phyloP scores from a whole-genome alignment of 192 early-diverging fungal genomes.

The Obelidium mucronatum region DNA sequence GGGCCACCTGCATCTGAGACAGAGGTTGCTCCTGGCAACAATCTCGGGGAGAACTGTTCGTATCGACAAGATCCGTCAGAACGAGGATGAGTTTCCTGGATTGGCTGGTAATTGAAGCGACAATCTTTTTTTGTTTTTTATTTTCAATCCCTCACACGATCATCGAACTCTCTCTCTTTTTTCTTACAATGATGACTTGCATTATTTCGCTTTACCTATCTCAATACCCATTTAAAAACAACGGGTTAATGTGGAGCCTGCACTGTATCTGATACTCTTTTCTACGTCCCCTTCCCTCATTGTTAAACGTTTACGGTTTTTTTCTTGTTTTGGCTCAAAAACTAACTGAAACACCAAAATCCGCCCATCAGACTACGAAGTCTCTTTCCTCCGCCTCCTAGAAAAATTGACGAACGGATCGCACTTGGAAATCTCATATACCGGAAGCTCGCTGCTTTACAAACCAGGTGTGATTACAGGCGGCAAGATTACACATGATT shows the following conservation, averaged over 20 bases:
- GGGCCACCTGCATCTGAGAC: constrained; percentile 87
- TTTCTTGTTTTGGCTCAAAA: neutral
- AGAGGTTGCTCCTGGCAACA: constrained; percentile 88
- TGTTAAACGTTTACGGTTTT: neutral
- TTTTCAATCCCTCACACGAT: neutral
- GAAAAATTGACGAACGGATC: constrained; percentile 95
- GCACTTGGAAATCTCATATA: constrained; percentile 91
- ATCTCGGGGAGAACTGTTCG: constrained; percentile 82
- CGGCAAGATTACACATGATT: constrained; percentile 87
- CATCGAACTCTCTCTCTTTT: no score
- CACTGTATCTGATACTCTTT: constrained; percentile 22
- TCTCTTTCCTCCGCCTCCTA: constrained; percentile 85
- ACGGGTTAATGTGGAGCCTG: constrained; percentile 17
- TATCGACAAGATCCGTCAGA: constrained; percentile 87
- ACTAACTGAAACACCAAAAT: neutral
- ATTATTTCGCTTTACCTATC: constrained; percentile 35
- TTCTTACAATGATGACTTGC: constrained; percentile 25
- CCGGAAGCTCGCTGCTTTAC: constrained; percentile 85
- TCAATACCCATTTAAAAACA: neutral
- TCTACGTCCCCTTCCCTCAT: neutral
- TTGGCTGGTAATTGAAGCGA: constrained; percentile 64
- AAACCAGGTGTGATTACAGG: constrained; percentile 91
- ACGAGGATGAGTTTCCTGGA: constrained; percentile 78
- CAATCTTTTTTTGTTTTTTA: neutral
- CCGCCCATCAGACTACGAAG: constrained; percentile 81